Percentiles rank a stretch among this genome's conserved stretches.
Conservation (phyloP, 225 moss, liverwort and hornwort species). For the Rhytidiadelphus loreus region DNA sequence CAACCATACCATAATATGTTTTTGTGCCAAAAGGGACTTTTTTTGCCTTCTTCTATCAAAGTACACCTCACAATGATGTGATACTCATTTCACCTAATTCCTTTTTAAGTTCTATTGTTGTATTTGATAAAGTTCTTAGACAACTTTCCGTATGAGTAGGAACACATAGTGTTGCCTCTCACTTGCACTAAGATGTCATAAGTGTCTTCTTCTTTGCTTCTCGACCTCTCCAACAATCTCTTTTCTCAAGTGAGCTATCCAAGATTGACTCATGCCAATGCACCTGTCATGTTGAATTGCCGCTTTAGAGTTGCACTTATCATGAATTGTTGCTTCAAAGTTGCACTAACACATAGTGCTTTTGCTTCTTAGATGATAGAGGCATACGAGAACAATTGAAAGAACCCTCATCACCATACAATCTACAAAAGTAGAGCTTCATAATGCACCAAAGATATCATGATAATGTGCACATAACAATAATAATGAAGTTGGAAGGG, state of each 20-base stretch:
- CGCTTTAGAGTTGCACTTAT: fast-evolving
- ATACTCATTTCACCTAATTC: not conserved
- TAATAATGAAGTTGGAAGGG: too few species aligned
- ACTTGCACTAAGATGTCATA: not conserved
- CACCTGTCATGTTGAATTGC: not conserved
- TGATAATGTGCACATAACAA: too few species aligned
- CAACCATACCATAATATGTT: too few species aligned
- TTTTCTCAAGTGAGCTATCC: not conserved
- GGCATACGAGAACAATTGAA: not conserved
- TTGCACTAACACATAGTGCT: not conserved
- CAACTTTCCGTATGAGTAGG: fast-evolving
- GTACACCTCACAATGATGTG: not conserved
- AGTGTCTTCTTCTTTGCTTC: not conserved
- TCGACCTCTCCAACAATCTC: not conserved
- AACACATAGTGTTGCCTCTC: not conserved
- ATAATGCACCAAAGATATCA: too few species aligned
- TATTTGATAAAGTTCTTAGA: not conserved
- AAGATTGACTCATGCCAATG: not conserved
- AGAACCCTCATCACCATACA: not conserved
- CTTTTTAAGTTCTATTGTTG: not conserved
- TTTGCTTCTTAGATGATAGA: fast-evolving
- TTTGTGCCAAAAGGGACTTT: not conserved
- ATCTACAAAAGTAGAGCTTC: fast-evolving
- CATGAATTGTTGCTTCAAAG: not conserved
- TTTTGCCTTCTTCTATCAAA: not conserved